Evolutionary conservation across 371 early-diverging fungal species (phyloP), one percentile per base, ranked within the genome.

Genomic region (Blastocladiella emersonii): DNA sequence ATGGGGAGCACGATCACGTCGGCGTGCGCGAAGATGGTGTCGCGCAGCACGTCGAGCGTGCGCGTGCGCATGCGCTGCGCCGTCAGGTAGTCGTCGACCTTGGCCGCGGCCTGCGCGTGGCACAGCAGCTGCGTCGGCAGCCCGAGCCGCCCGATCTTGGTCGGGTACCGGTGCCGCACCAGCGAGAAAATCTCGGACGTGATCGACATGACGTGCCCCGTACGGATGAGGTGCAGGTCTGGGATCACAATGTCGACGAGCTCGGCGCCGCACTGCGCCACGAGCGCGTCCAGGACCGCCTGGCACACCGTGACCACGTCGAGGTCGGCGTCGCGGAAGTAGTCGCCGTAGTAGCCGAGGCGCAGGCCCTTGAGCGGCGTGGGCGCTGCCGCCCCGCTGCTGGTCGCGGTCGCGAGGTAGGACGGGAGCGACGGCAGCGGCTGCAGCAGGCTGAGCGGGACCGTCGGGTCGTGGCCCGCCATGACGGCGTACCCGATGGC

Each of bases 191-290:
- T 82, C 71, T 89, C 90, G 23, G 78, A 69, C 21, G 70, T 74
- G 59, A 88, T 85, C 3, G 86, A 80, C 30, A 85, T 71, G 23
- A 71, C 61, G 66, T 89, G 90, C 0, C 86, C 87, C 66, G 76
- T 62, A 44, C 71, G 65, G 25, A 72, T 68, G 35, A 76, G 66
- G 27, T 81, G 76, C 4, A 89, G 66, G 56, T 85, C 80, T n/a
- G 84, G 84, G 62, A 87, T 77, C n/a, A 71, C 74, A 64, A 87
- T 75, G 25, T 81, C 80, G 0, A 84, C 78, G 32, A 87, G 59
- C 6, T 69, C 70, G 0, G 88, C 90, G 8, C 88, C 88, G 45
- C 73, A 67, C 10, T 63, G 64, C 53, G 72, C 60, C 36, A 78
- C 70, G 25, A 66, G 61, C n/a, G 74, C 63, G 35, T 74, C 72